Percentiles rank a stretch among this genome's conserved stretches.
These are phyloP conservation scores for Cyclocybe cylindracea DNA, from an alignment of 768 basidiomycete species.

Conservation along the genomic window DNA sequence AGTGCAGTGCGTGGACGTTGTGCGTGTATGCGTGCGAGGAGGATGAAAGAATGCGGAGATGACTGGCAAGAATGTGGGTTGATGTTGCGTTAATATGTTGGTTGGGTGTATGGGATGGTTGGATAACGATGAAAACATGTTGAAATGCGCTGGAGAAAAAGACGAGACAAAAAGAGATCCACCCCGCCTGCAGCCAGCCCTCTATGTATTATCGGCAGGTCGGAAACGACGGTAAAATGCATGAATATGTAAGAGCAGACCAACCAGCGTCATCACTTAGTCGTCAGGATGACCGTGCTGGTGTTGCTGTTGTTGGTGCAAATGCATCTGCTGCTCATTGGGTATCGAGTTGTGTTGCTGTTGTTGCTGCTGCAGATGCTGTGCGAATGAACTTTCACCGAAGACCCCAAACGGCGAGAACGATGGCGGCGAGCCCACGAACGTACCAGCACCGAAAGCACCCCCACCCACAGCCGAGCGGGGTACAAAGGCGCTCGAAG, in stretches of 20 bases:
- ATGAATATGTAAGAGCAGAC: background rate
- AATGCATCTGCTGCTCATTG: conserved; percentile 10
- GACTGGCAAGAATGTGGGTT: conserved; percentile 1
- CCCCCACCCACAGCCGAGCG: conserved; percentile 18
- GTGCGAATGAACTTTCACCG: conserved; percentile 5
- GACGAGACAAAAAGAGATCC: conserved; percentile 1
- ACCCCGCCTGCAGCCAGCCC: conserved; percentile 4
- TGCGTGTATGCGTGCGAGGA: conserved; percentile 14
- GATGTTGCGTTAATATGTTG: conserved; percentile 12
- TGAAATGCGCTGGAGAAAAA: conserved; percentile 10
- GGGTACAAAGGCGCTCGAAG: conserved; percentile 36
- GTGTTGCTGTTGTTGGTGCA: conserved; percentile 9
- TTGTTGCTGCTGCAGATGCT: conserved; percentile 9
- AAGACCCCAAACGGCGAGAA: conserved; percentile 22
- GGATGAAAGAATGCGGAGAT: background rate
- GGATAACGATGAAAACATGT: conserved; percentile 11
- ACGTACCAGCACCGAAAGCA: conserved; percentile 7
- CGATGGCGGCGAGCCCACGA: conserved; percentile 9
- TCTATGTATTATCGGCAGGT: conserved; percentile 8
- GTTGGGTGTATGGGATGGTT: conserved; percentile 8
- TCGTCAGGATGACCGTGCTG: conserved; percentile 2
- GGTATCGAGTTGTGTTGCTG: conserved; percentile 13
- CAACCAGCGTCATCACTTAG: background rate
- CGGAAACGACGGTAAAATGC: background rate
- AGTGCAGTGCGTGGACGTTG: conserved; percentile 24